A percentile compares a stretch with the other conserved stretches of the same genome.
Conservation (phyloP, 768 basidiomycete species). For the Pholiota conissans region DNA sequence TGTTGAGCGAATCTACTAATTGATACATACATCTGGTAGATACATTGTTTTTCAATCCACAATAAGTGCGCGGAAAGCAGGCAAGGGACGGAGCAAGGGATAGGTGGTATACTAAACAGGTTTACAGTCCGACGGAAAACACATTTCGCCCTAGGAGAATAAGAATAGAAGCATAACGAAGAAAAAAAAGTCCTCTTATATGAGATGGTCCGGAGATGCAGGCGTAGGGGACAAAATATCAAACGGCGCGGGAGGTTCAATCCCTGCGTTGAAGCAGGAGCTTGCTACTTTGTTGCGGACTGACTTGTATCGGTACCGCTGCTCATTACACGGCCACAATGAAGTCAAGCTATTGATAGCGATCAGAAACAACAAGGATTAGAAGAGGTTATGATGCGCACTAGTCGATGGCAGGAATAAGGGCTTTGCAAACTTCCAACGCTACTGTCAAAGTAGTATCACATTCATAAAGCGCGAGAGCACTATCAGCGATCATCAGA, state of each 20-base stretch:
- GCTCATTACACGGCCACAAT: slow-evolving; percentile 66
- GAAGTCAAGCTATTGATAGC: slow-evolving; percentile 40
- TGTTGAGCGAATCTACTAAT: slow-evolving; percentile 5
- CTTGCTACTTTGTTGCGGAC: slow-evolving; percentile 45
- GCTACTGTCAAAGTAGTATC: slow-evolving; percentile 60
- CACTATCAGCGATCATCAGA: slow-evolving; percentile 31
- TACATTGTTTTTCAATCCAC: background rate
- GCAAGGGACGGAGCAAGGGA: background rate
- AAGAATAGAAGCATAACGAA: background rate
- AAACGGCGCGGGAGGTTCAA: slow-evolving; percentile 41
- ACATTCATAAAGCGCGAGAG: slow-evolving; percentile 58
- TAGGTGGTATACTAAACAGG: background rate
- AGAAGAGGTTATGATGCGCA: slow-evolving; percentile 19
- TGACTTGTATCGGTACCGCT: slow-evolving; percentile 46
- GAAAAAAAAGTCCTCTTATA: slow-evolving; percentile 20
- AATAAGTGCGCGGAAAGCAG: background rate
- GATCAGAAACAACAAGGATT: slow-evolving; percentile 11
- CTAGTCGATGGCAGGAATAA: slow-evolving; percentile 65
- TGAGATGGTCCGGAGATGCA: slow-evolving; percentile 23
- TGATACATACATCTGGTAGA: background rate
- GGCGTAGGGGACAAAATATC: slow-evolving; percentile 34
- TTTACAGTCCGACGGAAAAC: background rate
- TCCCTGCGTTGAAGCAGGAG: slow-evolving; percentile 49
- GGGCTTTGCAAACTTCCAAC: slow-evolving; percentile 59
- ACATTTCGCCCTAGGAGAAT: background rate